Evolutionary conservation across 306 rosid species (phyloP).

Genomic region (Cicer yamashitae): DNA sequence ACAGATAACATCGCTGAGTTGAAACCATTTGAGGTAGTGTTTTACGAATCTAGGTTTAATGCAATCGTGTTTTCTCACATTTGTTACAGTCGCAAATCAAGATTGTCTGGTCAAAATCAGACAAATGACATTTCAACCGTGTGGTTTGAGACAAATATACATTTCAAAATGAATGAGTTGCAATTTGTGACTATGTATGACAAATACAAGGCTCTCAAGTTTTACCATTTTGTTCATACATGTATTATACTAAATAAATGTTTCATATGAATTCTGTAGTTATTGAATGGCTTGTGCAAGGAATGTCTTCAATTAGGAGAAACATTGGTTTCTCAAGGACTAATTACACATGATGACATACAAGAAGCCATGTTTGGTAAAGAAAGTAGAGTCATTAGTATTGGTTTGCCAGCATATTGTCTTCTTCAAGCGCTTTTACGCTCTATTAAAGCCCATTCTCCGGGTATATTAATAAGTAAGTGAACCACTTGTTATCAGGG

Average conservation of each 20-base stretch:
- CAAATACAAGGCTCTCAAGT: neutral
- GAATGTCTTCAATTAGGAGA: slow-evolving; percentile 64
- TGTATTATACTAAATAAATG: slow-evolving; percentile 29
- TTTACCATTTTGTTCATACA: too few species aligned
- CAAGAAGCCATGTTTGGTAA: slow-evolving; percentile 67
- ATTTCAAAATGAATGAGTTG: neutral
- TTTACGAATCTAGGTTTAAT: neutral
- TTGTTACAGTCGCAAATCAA: neutral
- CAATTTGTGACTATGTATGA: neutral
- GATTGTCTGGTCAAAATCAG: neutral
- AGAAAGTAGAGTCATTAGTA: slow-evolving; percentile 73
- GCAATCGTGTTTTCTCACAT: neutral
- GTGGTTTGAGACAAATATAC: neutral
- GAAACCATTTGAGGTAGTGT: slow-evolving; percentile 79
- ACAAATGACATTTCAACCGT: neutral
- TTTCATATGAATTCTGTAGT: slow-evolving; percentile 52
- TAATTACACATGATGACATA: slow-evolving; percentile 67
- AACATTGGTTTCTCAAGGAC: slow-evolving; percentile 68
- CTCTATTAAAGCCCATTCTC: slow-evolving; percentile 65
- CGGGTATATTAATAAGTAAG: slow-evolving; percentile 78
- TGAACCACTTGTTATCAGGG: too few species aligned
- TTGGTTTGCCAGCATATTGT: slow-evolving; percentile 89
- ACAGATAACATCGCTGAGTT: slow-evolving; percentile 62
- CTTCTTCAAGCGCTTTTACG: slow-evolving; percentile 77
- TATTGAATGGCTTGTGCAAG: slow-evolving; percentile 70